These are phyloP conservation scores for Tulasnella sp. DNA, from an alignment of 768 basidiomycete genomes.

Conservation along the genomic window DNA sequence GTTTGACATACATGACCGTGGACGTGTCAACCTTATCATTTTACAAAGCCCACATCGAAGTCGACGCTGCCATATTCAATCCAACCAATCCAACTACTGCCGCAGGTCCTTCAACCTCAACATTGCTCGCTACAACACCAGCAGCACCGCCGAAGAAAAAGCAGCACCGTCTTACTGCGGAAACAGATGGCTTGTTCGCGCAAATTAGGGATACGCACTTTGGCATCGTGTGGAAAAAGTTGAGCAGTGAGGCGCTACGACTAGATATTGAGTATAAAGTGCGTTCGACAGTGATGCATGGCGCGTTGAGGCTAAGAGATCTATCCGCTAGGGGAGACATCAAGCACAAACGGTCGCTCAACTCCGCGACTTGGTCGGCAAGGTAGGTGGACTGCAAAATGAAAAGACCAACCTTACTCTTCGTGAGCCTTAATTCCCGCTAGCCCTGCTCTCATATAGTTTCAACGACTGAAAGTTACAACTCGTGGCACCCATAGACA, in stretches of 20 bases:
- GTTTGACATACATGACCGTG: too few species aligned
- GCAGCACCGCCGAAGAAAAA: slow-evolving; percentile 54
- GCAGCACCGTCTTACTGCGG: slow-evolving; percentile 77
- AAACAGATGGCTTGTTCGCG: slow-evolving; percentile 72
- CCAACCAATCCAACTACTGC: slow-evolving; percentile 29
- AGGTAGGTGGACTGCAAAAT: slow-evolving; percentile 83
- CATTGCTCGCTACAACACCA: slow-evolving; percentile 22
- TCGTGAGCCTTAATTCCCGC: slow-evolving; percentile 68
- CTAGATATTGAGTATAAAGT: slow-evolving; percentile 93
- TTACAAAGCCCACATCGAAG: slow-evolving; percentile 40
- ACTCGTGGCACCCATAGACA: slow-evolving; percentile 54
- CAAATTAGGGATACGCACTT: slow-evolving; percentile 92
- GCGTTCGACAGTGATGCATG: slow-evolving; percentile 21
- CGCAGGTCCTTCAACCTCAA: slow-evolving; percentile 2
- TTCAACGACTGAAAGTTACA: not conserved
- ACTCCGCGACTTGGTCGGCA: slow-evolving; percentile 91
- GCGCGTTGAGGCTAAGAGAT: slow-evolving; percentile 16
- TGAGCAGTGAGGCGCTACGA: slow-evolving; percentile 76
- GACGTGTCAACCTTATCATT: too few species aligned
- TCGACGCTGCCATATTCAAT: slow-evolving; percentile 37
- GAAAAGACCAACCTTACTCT: slow-evolving; percentile 86
- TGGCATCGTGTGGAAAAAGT: slow-evolving; percentile 73
- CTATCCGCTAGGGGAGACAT: slow-evolving; percentile 58
- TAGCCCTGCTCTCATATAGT: not conserved
- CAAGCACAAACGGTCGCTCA: slow-evolving; percentile 89